Evolutionary conservation across 208 protist species (phyloP).

Genomic region (Porcisia hertigi): DNA sequence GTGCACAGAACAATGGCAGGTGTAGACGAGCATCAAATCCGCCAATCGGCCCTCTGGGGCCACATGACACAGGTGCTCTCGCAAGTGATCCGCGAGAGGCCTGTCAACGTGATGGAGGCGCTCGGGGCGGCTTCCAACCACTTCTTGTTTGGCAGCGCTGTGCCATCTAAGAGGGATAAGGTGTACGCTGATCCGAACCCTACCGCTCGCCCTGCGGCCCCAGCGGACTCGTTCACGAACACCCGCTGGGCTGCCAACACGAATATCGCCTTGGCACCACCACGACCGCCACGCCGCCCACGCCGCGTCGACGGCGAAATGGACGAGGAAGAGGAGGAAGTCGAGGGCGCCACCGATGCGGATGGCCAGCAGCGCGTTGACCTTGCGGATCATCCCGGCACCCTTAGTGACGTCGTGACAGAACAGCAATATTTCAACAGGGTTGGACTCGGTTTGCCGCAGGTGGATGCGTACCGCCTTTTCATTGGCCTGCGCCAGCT

Average conservation of each 20-base stretch:
- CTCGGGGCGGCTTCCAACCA: constrained; percentile 69
- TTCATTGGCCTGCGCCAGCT: constrained; percentile 88
- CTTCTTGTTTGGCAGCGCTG: constrained; percentile 65
- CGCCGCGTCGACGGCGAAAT: constrained; percentile 74
- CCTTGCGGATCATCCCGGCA: constrained; percentile 60
- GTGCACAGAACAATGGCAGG: constrained; percentile 38
- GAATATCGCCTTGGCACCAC: constrained; percentile 65
- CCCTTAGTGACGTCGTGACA: constrained; percentile 79
- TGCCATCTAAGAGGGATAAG: constrained; percentile 53
- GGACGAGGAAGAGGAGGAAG: constrained; percentile 47
- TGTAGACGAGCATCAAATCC: constrained; percentile 60
- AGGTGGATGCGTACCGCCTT: constrained; percentile 83
- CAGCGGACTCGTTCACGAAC: constrained; percentile 62
- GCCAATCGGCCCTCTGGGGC: constrained; percentile 77
- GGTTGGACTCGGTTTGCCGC: constrained; percentile 76
- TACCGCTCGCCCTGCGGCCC: constrained; percentile 57
- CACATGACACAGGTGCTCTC: constrained; percentile 86
- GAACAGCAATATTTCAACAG: constrained; percentile 86
- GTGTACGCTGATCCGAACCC: constrained; percentile 70
- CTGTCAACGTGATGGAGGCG: constrained; percentile 64
- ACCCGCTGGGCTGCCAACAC: constrained; percentile 80
- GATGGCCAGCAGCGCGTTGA: constrained; percentile 35
- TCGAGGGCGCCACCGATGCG: constrained; percentile 11
- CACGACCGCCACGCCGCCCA: constrained; percentile 54
- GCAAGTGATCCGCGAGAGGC: constrained; percentile 74